These are phyloP conservation scores for Linum trigynum DNA, from an alignment of 345 rosid species.

Conservation along the genomic window DNA sequence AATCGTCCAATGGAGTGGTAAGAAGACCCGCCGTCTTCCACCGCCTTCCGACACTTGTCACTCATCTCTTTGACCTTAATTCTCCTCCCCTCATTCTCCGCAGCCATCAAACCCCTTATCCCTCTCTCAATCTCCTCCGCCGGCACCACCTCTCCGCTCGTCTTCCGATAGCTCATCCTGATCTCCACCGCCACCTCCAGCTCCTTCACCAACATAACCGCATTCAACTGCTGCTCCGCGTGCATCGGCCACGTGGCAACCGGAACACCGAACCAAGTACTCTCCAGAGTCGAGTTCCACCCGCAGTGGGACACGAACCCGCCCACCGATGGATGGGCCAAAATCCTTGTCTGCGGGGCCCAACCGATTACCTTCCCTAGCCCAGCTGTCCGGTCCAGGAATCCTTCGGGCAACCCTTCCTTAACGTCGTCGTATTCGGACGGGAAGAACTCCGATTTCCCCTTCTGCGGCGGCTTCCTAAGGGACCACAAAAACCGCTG, in stretches of 20 bases:
- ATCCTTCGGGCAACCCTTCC: constrained; percentile 3
- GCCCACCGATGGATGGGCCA: constrained; percentile 13
- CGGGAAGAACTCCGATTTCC: neutral
- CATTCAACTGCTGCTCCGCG: constrained; percentile 12
- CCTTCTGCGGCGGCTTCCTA: neutral
- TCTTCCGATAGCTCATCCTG: neutral
- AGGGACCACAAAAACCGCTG: constrained; percentile 18
- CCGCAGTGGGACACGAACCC: constrained; percentile 18
- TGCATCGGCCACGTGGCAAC: constrained; percentile 9
- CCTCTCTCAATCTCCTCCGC: constrained; percentile 4
- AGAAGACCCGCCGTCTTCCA: constrained; percentile 7
- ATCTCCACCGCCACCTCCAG: constrained; percentile 6
- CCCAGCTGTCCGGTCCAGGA: constrained; percentile 8
- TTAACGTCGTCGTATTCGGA: neutral
- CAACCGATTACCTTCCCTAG: constrained; percentile 7
- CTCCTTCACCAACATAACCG: constrained; percentile 1
- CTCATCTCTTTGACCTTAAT: constrained; percentile 8
- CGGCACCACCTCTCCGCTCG: neutral
- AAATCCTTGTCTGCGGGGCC: constrained; percentile 11
- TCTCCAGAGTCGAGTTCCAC: constrained; percentile 13
- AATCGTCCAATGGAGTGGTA: neutral
- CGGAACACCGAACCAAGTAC: constrained; percentile 9
- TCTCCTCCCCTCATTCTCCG: neutral
- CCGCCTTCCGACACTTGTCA: neutral
- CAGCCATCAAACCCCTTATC: neutral